phyloP scores from a whole-genome alignment of 495 filamentous ascomycete genomes.

The Penicillium mononematosum region DNA sequence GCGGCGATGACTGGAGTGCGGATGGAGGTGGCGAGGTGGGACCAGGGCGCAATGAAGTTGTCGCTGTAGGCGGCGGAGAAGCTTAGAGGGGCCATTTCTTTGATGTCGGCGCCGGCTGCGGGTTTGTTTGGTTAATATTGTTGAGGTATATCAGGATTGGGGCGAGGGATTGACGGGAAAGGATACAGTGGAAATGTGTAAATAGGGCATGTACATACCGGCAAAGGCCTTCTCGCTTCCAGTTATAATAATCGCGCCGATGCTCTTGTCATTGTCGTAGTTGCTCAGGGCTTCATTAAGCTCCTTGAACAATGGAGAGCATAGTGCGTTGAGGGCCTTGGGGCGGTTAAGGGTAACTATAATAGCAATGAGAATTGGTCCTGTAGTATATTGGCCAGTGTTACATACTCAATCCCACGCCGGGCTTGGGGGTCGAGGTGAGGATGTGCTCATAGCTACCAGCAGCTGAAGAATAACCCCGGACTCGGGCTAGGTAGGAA shows the following conservation, averaged over 20 bases:
- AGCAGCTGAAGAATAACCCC: constrained; percentile 55
- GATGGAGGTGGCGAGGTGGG: constrained; percentile 70
- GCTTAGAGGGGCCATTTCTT: constrained; percentile 91
- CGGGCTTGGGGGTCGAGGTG: constrained; percentile 76
- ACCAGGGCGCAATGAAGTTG: constrained; percentile 95
- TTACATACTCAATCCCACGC: constrained; percentile 78
- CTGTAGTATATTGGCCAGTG: not conserved
- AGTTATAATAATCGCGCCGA: constrained; percentile 80
- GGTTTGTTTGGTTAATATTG: constrained; percentile 8
- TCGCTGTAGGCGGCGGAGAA: constrained; percentile 80
- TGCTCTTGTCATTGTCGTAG: constrained; percentile 66
- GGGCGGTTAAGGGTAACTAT: constrained; percentile 93
- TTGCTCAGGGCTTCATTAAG: constrained; percentile 77
- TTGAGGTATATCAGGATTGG: not conserved
- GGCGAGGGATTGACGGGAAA: not conserved
- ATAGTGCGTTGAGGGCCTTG: constrained; percentile 91
- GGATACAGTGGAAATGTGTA: not conserved
- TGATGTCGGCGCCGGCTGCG: constrained; percentile 91
- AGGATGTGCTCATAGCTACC: constrained; percentile 76
- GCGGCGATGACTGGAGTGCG: constrained; percentile 93
- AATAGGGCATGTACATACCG: constrained; percentile 31
- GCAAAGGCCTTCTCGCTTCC: constrained; percentile 88
- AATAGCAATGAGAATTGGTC: constrained; percentile 10
- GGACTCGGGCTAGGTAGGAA: constrained; percentile 48
- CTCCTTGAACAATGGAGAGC: constrained; percentile 80